A percentile compares a stretch with the other conserved stretches of the same genome.
Conservation (phyloP, 805 yeast genomes). For the Ogataea chonburiensis region DNA sequence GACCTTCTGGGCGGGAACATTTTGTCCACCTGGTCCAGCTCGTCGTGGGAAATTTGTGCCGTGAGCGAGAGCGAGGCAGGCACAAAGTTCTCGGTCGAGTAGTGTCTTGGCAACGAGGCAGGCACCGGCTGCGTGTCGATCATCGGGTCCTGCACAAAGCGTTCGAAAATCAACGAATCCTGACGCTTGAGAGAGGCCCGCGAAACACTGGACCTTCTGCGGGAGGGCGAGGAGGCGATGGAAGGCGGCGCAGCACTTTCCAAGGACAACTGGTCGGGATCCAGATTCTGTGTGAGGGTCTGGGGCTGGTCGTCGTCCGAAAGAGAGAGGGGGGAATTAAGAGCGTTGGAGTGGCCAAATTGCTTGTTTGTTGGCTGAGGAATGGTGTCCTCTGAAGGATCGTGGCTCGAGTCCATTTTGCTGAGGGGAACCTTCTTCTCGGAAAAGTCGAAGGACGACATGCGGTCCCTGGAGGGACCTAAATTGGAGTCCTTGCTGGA, state of each 20-base stretch:
- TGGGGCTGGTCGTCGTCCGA: conserved; percentile 19
- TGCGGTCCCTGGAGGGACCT: conserved; percentile 13
- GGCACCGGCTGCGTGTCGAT: conserved; percentile 32
- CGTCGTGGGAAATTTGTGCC: conserved; percentile 38
- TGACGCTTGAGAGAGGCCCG: conserved; percentile 18
- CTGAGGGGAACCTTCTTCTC: conserved; percentile 8
- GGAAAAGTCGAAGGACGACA: conserved; percentile 17
- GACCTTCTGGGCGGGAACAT: conserved; percentile 52
- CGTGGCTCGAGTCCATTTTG: conserved; percentile 19
- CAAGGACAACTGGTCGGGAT: conserved; percentile 24
- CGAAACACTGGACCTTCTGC: conserved; percentile 4
- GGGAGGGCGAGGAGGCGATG: conserved; percentile 4
- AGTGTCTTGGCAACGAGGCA: conserved; percentile 35
- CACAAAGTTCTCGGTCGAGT: conserved; percentile 49
- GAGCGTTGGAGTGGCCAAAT: conserved; percentile 1
- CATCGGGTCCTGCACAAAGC: conserved; percentile 61
- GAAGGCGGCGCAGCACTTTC: conserved; percentile 11
- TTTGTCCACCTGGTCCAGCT: conserved; percentile 39
- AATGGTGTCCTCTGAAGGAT: conserved; percentile 21
- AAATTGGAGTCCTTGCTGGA: conserved; percentile 24
- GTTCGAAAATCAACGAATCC: conserved; percentile 58
- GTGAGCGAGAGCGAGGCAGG: conserved; percentile 58
- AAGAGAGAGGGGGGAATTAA: conserved; percentile 24
- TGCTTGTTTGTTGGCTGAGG: background rate
- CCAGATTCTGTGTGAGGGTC: conserved; percentile 9